Evolutionary conservation across 306 rosid species (phyloP), one percentile per base, ranked within the genome.

Genomic region (Lathyrus sativus): DNA sequence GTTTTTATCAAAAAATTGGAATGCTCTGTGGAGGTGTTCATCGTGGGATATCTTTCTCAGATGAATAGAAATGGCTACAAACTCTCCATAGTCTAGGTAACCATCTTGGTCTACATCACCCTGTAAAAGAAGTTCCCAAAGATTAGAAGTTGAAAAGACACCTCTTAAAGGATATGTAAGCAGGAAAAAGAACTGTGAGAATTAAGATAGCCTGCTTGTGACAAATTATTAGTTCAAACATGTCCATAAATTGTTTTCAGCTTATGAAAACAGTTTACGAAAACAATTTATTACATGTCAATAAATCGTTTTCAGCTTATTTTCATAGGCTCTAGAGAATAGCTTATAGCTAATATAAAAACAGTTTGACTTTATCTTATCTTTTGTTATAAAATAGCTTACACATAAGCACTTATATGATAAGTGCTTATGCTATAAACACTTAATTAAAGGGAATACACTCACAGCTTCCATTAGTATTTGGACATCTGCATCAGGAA

Each of bases 381-480:
- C 44, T 39, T 8, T 10, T 9, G 45, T 3, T 41, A 10, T 41
- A 41, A 11, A 41, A 39, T 39, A 9, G 1, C 4, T 41, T 41
- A 10, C 13, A 41, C 46, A 35, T 35, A 7, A 35, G 39, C 39
- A 35, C 9, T 35, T 35, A 35, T 7, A 35, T 35, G 39, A 35
- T 42, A 42, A 42, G n/a, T 12, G n/a, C 14, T 42, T 42, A 42
- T 11, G n/a, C 46, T 11, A 42, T 10, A 11, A 41, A 42, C 46
- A 42, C 6, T 11, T 11, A 9, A 42, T 42, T 42, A 9, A 42
- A 15, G 57, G 41, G 67, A 18, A 62, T 12, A 51, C 39, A 81
- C 98, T 89, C 75, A 92, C 98, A 64, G 95, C 95, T 67, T 92
- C 98, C 96, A 92, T 86, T 11, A 89, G 70, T 77, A 88, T 77